A percentile compares a stretch with the other conserved stretches of the same genome.
These are phyloP conservation scores for Bruguiera hainesii DNA, from an alignment of 441 rosid species.

Conservation along the genomic window DNA sequence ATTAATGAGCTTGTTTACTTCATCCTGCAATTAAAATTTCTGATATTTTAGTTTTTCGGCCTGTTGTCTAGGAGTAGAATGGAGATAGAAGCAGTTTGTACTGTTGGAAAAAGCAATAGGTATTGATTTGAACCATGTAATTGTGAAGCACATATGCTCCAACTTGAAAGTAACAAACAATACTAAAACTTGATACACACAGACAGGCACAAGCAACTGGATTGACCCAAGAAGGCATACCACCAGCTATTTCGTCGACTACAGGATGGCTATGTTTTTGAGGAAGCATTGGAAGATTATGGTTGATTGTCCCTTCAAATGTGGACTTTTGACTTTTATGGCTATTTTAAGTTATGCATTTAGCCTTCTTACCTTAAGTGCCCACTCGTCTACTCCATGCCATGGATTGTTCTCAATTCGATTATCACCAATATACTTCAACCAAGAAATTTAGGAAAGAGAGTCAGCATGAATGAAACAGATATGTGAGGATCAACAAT, in stretches of 20 bases:
- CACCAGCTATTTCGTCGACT: no score
- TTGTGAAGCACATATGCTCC: no score
- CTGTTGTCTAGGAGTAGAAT: background rate
- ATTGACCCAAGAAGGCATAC: no score
- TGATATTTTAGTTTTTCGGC: background rate
- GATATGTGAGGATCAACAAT: background rate
- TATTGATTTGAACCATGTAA: no score
- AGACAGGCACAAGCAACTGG: no score
- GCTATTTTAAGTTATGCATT: background rate
- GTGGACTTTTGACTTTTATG: no score
- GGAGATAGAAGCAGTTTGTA: background rate
- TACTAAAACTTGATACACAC: no score
- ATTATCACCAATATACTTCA: conserved; percentile 80
- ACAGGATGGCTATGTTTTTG: no score
- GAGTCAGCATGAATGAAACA: conserved; percentile 18
- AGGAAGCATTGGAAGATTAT: no score
- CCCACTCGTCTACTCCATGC: conserved; percentile 73
- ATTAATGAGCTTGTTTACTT: conserved; percentile 68
- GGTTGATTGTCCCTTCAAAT: no score
- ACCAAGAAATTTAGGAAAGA: conserved; percentile 17
- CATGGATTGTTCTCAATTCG: conserved; percentile 75
- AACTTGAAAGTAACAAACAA: no score
- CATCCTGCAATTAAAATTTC: conserved; percentile 50
- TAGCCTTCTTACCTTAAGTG: conserved; percentile 58
- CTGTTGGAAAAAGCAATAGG: conserved; percentile 2